phyloP scores from a whole-genome alignment of 1,284 basidiomycete genomes.

The Puccinia novopanici region DNA sequence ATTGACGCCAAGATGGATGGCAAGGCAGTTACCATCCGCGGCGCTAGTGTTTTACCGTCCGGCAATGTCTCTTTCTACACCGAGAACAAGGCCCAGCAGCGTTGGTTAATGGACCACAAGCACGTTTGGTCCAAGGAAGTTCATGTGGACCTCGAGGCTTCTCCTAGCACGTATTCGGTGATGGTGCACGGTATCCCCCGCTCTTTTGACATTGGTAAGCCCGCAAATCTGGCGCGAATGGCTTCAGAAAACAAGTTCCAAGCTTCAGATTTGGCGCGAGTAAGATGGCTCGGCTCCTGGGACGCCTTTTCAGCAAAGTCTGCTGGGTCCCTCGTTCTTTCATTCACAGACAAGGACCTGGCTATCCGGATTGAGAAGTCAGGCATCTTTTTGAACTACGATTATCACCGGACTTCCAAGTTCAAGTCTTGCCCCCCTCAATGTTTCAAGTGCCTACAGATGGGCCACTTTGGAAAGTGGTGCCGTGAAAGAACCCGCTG shows the following conservation, averaged over 20 bases:
- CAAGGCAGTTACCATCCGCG: not conserved
- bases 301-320: not conserved
- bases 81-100: not conserved
- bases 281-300: not conserved
- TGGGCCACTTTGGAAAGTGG: too few relatives aligned
- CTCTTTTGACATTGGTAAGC: not conserved
- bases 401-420: not conserved
- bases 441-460: conserved; percentile 21
- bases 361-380: not conserved
- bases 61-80: conserved; percentile 1
- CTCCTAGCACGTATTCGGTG: not conserved
- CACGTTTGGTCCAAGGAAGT: too few relatives aligned
- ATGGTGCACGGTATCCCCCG: too few relatives aligned
- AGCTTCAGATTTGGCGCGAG: not conserved
- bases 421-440: conserved; percentile 1
- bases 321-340: too few relatives aligned
- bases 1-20: too few relatives aligned
- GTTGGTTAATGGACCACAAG: not conserved
- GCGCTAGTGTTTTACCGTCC: not conserved
- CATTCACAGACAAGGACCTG: too few relatives aligned
- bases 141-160: not conserved
- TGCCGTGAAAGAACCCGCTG: too few relatives aligned
- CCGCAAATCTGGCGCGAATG: not conserved
- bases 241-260: not conserved
- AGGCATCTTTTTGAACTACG: too few relatives aligned